Conservation (phyloP, 257 asterid genomes). For the Ilex asprella region DNA sequence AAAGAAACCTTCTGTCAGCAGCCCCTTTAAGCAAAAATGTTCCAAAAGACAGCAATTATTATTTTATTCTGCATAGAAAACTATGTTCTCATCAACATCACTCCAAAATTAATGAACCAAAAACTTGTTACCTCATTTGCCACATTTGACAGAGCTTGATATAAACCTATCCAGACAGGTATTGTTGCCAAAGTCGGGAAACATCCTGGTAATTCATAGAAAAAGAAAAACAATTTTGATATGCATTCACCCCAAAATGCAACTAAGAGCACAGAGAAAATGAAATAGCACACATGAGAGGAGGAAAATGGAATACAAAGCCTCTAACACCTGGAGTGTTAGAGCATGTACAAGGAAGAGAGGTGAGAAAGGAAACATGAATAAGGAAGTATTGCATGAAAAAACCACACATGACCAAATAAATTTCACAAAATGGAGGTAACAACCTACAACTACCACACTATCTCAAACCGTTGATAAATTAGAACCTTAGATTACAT, state of each 20-base stretch:
- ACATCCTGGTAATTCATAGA: constrained; percentile 53
- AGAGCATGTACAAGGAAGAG: too few relatives aligned
- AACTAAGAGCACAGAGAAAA: too few relatives aligned
- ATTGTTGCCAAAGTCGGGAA: constrained; percentile 98
- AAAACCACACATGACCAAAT: not conserved
- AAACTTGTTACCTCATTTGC: constrained; percentile 82
- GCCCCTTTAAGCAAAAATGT: constrained; percentile 49
- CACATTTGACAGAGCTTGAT: constrained; percentile 97
- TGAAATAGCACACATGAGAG: too few relatives aligned
- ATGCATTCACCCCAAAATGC: not conserved
- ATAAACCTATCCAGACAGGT: constrained; percentile 97
- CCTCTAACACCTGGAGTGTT: too few relatives aligned
- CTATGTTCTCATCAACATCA: not conserved
- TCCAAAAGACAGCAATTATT: constrained; percentile 1
- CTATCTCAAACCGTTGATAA: not conserved
- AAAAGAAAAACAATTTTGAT: not conserved
- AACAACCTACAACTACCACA: not conserved
- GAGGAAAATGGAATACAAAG: too few relatives aligned
- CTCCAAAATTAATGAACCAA: not conserved
- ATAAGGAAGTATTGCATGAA: constrained; percentile 1
- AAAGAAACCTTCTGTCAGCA: constrained; percentile 96
- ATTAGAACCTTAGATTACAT: not conserved
- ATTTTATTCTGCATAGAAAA: not conserved
- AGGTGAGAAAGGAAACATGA: not conserved
- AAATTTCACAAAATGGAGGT: not conserved